These are phyloP conservation scores for Guyanaporus albipodus DNA, from an alignment of 768 basidiomycete species.

Conservation along the genomic window DNA sequence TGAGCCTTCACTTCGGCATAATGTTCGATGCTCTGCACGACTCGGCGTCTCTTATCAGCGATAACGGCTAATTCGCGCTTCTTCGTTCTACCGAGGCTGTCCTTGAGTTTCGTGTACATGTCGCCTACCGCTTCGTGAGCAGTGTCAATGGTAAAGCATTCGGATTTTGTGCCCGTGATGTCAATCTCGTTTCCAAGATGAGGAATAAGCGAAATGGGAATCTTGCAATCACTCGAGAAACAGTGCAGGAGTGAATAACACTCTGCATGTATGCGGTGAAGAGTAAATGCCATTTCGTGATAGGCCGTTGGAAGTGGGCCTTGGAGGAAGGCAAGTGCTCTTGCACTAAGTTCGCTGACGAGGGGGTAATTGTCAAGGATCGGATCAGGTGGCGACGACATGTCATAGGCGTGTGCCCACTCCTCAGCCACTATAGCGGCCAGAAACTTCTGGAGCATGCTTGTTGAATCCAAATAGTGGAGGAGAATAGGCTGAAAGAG, in stretches of 20 bases:
- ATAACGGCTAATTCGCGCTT: slow-evolving; percentile 73
- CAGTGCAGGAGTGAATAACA: slow-evolving; percentile 76
- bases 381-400: slow-evolving; percentile 30
- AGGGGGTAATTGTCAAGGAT: slow-evolving; percentile 56
- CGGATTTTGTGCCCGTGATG: slow-evolving; percentile 57
- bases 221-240: slow-evolving; percentile 84
- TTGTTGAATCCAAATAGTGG: slow-evolving; percentile 81
- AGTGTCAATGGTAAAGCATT: slow-evolving; percentile 74
- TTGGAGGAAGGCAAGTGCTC: slow-evolving; percentile 71
- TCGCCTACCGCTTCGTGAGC: slow-evolving; percentile 66
- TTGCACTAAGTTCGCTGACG: slow-evolving; percentile 64
- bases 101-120: slow-evolving; percentile 73
- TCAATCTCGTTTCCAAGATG: slow-evolving; percentile 74
- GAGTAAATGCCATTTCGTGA: slow-evolving; percentile 83
- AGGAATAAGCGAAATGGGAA: slow-evolving; percentile 77
- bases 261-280: slow-evolving; percentile 76
- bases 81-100: slow-evolving; percentile 69
- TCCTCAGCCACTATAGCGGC: slow-evolving; percentile 86
- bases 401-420: slow-evolving; percentile 70
- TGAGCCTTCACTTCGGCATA: slow-evolving; percentile 80
- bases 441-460: slow-evolving; percentile 88
- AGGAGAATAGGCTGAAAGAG: slow-evolving; percentile 70
- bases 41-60: slow-evolving; percentile 67
- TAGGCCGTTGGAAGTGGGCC: slow-evolving; percentile 72
- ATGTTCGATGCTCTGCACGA: slow-evolving; percentile 68